Conservation (phyloP, 192 early-diverging fungal species). For the Powellomyces hirtus region DNA sequence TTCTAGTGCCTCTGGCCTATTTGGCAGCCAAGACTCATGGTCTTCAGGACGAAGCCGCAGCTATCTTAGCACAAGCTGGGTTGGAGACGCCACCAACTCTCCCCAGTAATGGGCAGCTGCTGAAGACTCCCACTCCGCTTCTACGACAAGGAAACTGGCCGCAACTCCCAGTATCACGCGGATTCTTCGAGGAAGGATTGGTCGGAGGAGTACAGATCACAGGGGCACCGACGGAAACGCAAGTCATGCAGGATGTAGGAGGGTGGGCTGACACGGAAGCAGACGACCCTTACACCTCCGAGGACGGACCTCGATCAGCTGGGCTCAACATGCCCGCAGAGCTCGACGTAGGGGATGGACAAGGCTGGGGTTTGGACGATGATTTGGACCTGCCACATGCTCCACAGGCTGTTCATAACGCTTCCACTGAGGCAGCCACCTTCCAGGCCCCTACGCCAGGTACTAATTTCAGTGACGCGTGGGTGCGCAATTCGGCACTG, state of each 20-base stretch:
- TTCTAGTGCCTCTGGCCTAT: conserved; percentile 82
- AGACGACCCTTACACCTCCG: conserved; percentile 47
- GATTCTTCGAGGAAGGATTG: conserved; percentile 76
- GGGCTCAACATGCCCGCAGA: conserved; percentile 40
- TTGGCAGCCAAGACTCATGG: conserved; percentile 89
- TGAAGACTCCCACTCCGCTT: conserved; percentile 72
- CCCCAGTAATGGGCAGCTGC: conserved; percentile 51
- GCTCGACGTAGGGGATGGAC: conserved; percentile 45
- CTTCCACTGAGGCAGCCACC: conserved; percentile 48
- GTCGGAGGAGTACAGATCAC: conserved; percentile 24
- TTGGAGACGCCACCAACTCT: conserved; percentile 54
- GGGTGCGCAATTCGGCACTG: conserved; percentile 82
- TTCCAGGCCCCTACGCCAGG: conserved; percentile 79
- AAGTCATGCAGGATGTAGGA: conserved; percentile 47
- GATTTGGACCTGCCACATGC: conserved; percentile 70
- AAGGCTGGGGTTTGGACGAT: conserved; percentile 88
- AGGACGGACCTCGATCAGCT: conserved; percentile 16
- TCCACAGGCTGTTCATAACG: conserved; percentile 41
- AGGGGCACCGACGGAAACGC: conserved; percentile 63
- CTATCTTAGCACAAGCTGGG: conserved; percentile 74
- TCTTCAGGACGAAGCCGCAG: conserved; percentile 77
- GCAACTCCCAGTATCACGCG: conserved; percentile 74
- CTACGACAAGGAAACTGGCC: conserved; percentile 87
- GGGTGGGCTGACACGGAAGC: conserved; percentile 80
- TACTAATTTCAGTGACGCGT: conserved; percentile 64